Percentiles rank a stretch among this genome's conserved stretches.
These are phyloP conservation scores for Amanita rimosa DNA, from an alignment of 768 basidiomycete genomes.

Conservation along the genomic window DNA sequence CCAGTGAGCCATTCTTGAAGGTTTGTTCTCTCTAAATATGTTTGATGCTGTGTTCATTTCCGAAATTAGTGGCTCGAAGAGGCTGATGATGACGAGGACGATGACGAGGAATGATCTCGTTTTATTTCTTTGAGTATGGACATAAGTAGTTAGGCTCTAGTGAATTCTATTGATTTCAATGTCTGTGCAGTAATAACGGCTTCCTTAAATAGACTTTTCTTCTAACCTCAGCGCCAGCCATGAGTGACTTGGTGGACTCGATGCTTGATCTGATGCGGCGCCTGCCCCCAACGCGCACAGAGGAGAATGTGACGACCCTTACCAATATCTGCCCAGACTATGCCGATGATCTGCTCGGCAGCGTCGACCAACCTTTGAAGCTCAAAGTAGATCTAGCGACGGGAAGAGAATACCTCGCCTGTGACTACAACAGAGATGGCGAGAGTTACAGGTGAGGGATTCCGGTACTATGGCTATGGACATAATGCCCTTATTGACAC, in stretches of 20 bases:
- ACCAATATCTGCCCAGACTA: constrained; percentile 82
- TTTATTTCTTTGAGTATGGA: not conserved
- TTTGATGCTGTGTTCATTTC: not conserved
- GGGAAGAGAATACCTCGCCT: constrained; percentile 84
- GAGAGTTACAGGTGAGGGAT: constrained; percentile 83
- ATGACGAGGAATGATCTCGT: constrained; percentile 18
- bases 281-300: constrained; percentile 83
- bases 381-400: constrained; percentile 69
- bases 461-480: too few species aligned
- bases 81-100: constrained; percentile 77
- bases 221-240: constrained; percentile 15
- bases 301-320: constrained; percentile 78
- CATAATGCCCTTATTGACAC: too few species aligned
- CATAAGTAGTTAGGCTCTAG: not conserved
- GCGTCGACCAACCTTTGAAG: constrained; percentile 90
- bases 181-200: too few species aligned
- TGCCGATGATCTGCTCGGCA: constrained; percentile 89
- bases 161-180: too few species aligned
- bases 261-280: constrained; percentile 96
- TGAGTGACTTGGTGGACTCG: constrained; percentile 77
- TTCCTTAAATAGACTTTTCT: not conserved
- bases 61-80: constrained; percentile 69
- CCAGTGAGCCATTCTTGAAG: constrained; percentile 91
- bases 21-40: constrained; percentile 21
- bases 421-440: constrained; percentile 90